Evolutionary conservation across 306 rosid species (phyloP), one percentile per base, ranked within the genome.

Genomic region (Lathyrus tuberosus): DNA sequence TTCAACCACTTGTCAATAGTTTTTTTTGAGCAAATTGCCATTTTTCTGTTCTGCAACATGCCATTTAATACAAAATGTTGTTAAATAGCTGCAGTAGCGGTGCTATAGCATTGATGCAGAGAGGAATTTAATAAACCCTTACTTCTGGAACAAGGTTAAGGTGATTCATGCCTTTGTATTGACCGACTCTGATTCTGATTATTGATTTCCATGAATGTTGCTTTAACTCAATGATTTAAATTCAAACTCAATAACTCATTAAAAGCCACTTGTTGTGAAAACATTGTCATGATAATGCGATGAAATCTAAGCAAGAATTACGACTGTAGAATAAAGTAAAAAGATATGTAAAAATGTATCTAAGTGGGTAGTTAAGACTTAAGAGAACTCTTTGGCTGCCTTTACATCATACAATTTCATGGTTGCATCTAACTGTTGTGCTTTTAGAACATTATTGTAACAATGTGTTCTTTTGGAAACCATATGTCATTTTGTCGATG

Each of bases 401-500:
- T 24, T 24, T 24, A 1, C 26, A 6, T 6, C 33, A 26, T 43
- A 28, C 58, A 57, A 47, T 56, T 69, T 43, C 37, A 3, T 46
- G 28, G 52, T 48, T 62, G 51, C 51, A 17, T 10, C 14, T 2
- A 28, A 16, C 11, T 70, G 35, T 51, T 63, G 48, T 75, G 42
- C 22, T 70, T 62, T 56, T 22, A 37, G 18, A 33, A 58, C 48
- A 30, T 75, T 62, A 30, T n/a, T 41, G 62, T 51, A 5, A 46
- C 18, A 40, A 2, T 46, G 1, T 3, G 44, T 46, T 67, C 7
- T 17, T 62, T 56, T 20, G 53, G 46, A 72, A 52, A 38, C 41
- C 62, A 59, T 38, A 11, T 73, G n/a, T 43, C 60, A 62, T 69
- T 42, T 57, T 24, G 37, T 24, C n/a, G 59, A 65, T 66, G 58